A percentile compares a stretch with the other conserved stretches of the same genome.
Conservation (phyloP, 805 yeast genomes). For the Diddensiella transvaalensis region DNA sequence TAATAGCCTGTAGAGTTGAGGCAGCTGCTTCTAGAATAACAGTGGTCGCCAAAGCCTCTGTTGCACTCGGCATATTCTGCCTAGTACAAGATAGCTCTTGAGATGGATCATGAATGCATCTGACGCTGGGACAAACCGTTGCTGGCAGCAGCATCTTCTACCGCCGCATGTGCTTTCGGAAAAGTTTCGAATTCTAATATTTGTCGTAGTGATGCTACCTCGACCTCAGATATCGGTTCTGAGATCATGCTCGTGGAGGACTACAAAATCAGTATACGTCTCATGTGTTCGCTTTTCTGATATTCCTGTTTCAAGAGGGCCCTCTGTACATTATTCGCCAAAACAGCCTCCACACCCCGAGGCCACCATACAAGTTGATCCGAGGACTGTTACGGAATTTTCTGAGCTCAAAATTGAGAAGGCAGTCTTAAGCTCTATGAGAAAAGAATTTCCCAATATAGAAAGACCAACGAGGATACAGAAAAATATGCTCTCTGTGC, state of each 20-base stretch:
- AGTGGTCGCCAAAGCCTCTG: background rate
- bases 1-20: background rate
- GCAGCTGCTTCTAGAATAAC: background rate
- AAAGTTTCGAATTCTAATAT: too few relatives aligned
- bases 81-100: conserved; percentile 2
- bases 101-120: background rate
- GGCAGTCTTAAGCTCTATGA: conserved; percentile 13
- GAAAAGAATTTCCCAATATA: conserved; percentile 12
- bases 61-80: background rate
- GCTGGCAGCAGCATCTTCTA: too few relatives aligned
- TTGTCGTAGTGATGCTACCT: too few relatives aligned
- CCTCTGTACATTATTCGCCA: too few relatives aligned
- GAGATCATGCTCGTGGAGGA: too few relatives aligned
- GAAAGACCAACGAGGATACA: conserved; percentile 28
- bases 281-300: too few relatives aligned
- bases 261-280: too few relatives aligned
- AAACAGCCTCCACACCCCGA: too few relatives aligned
- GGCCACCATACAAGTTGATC: conserved; percentile 24
- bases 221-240: too few relatives aligned
- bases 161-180: too few relatives aligned
- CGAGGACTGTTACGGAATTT: conserved; percentile 23
- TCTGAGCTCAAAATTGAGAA: conserved; percentile 21
- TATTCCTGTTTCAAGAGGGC: too few relatives aligned
- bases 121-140: too few relatives aligned
- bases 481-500: conserved; percentile 28